phyloP scores from a whole-genome alignment of 2,329 filamentous ascomycete genomes.

The Corynespora cassiicola region DNA sequence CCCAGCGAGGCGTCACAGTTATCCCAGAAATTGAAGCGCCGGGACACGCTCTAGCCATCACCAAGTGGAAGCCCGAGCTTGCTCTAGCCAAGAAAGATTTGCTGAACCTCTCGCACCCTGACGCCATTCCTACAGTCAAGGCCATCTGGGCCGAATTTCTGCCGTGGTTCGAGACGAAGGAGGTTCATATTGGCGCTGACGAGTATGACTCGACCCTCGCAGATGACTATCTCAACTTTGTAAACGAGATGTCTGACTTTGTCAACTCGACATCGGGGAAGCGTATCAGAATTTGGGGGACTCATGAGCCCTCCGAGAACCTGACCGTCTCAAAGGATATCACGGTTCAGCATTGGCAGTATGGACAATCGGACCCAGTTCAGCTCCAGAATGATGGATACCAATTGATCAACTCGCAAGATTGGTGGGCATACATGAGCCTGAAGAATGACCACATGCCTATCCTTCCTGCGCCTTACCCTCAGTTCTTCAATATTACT shows the following conservation, averaged over 20 bases:
- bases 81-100: conserved; percentile 44
- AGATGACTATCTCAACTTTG: conserved; percentile 47
- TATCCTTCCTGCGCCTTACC: conserved; percentile 54
- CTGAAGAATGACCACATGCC: conserved; percentile 61
- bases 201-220: conserved; percentile 43
- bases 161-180: conserved; percentile 47
- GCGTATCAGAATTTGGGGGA: conserved; percentile 48
- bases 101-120: conserved; percentile 43
- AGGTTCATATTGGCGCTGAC: conserved; percentile 47
- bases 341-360: conserved; percentile 57
- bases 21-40: conserved; percentile 47
- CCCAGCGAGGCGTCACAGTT: conserved; percentile 42
- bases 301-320: conserved; percentile 51
- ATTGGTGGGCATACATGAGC: conserved; percentile 63
- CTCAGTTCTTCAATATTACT: conserved; percentile 55
- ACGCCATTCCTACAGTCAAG: conserved; percentile 44
- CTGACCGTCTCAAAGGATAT: conserved; percentile 49
- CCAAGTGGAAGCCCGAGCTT: conserved; percentile 48
- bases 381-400: conserved; percentile 48
- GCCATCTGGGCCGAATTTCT: conserved; percentile 46
- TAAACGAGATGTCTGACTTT: conserved; percentile 43
- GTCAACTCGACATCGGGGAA: conserved; percentile 41
- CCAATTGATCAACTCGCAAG: conserved; percentile 54
- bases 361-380: conserved; percentile 55
- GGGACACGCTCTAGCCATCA: conserved; percentile 44